phyloP scores from a whole-genome alignment of 306 rosid genomes.

The Malus sylvestris region DNA sequence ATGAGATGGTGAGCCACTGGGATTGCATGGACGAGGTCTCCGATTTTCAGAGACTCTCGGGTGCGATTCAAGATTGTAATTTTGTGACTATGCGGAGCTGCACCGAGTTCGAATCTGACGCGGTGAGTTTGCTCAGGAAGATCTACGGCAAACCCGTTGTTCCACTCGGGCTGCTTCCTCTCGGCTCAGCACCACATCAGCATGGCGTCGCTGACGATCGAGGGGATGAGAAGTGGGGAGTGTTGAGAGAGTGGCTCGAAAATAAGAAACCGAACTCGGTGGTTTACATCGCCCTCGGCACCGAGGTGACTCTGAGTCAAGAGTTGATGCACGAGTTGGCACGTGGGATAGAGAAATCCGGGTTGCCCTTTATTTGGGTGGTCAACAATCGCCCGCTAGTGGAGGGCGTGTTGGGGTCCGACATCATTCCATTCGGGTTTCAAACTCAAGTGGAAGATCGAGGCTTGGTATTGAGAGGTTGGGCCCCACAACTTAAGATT shows the following conservation, averaged over 20 bases:
- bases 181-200: not conserved
- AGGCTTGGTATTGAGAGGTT: slow-evolving; percentile 10
- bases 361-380: too few species aligned
- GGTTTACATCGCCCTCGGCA: too few species aligned
- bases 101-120: slow-evolving; percentile 6
- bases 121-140: not conserved
- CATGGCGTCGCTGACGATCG: not conserved
- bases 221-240: not conserved
- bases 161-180: slow-evolving; percentile 12
- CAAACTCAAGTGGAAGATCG: not conserved
- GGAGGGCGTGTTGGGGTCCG: not conserved
- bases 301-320: too few species aligned
- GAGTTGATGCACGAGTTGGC: too few species aligned
- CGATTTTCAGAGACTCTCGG: too few species aligned
- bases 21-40: too few species aligned
- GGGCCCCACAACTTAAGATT: slow-evolving; percentile 14
- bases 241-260: slow-evolving; percentile 12
- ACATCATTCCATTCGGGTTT: slow-evolving; percentile 1
- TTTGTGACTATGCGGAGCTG: too few species aligned
- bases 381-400: not conserved
- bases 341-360: too few species aligned
- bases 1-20: too few species aligned
- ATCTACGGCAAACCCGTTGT: slow-evolving; percentile 19
- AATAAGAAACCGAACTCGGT: not conserved
- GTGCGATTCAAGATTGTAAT: too few species aligned